Evolutionary conservation across 768 basidiomycete genomes (phyloP), one percentile per base, ranked within the genome.

Genomic region (Holtermanniella nyarrowii): DNA sequence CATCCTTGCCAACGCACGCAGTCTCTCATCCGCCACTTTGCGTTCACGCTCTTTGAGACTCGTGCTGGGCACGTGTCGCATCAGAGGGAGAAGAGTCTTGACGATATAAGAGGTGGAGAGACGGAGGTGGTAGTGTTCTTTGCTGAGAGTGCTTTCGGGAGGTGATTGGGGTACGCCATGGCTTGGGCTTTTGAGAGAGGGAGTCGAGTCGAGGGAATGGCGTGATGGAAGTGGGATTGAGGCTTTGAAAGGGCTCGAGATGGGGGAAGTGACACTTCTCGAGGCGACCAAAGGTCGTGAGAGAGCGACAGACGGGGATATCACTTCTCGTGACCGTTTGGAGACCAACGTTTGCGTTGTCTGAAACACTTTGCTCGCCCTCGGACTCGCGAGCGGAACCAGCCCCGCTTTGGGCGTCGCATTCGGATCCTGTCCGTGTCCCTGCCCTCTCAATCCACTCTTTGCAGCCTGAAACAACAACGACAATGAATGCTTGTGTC

Each of bases 1-100:
- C 50, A 85, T 74, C 49, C 86, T 75, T 20, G 75, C 76, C 48
- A 90, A 70, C 1, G 77, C 73, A 12, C 79, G 74, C 59, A 83
- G 72, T 46, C 84, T 75, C 7, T 78, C 72, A 70, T 88, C 85
- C 5, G 88, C 84, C 10, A 42, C 44, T 31, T 25, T 27, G 13
- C 42, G 46, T 12, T 48, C 16, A n/a, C 22, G 5, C 37, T 52
- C 31, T 37, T 37, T 37, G 44, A 55, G 31, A 20, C 51, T 42
- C 26, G 39, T 46, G 47, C 61, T 53, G 24, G 56, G 61, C n/a
- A 43, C 39, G 21, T 52, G 51, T 3, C 58, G 51, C 13, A 66
- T 42, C 25, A 63, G 54, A 0, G 65, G 61, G n/a, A 58, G 50
- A 16, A 68, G 52, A 2, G 58, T 49, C 41, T 58, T 60, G 40